phyloP scores from a whole-genome alignment of 306 rosid species.

The Urtica urens region DNA sequence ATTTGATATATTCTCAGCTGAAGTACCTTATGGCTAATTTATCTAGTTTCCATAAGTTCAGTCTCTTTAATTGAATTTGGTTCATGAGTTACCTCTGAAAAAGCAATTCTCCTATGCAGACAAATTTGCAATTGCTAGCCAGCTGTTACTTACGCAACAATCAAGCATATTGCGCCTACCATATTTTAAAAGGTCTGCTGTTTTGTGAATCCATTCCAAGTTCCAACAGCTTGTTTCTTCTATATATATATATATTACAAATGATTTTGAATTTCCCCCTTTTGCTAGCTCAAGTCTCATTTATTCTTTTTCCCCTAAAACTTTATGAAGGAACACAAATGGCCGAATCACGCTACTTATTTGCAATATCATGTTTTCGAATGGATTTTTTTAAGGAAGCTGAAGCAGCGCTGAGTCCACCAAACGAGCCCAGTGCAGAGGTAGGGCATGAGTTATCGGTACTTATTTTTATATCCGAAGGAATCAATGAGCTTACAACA shows the following conservation, averaged over 20 bases:
- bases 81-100: not conserved
- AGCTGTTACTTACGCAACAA: constrained; percentile 75
- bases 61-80: not conserved
- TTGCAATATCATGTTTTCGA: constrained; percentile 95
- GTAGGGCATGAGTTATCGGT: constrained; percentile 25
- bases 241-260: not conserved
- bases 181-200: constrained; percentile 74
- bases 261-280: constrained; percentile 12
- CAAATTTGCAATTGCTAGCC: constrained; percentile 77
- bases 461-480: no score
- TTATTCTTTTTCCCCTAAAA: constrained; percentile 23
- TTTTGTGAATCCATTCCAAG: constrained; percentile 2
- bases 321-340: constrained; percentile 73
- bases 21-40: not conserved
- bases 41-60: not conserved
- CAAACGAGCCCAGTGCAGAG: constrained; percentile 74
- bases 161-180: constrained; percentile 81
- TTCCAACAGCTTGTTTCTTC: constrained; percentile 6
- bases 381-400: constrained; percentile 90
- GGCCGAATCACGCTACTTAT: constrained; percentile 98
- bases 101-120: constrained; percentile 30
- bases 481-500: not conserved
- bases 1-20: not conserved
- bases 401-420: constrained; percentile 75
- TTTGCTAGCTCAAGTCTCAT: constrained; percentile 23